Percentiles rank a stretch among this genome's conserved stretches.
These are phyloP conservation scores for Pelagomonas calceolata DNA, from an alignment of 108 stramenopile genomes.

Conservation along the genomic window DNA sequence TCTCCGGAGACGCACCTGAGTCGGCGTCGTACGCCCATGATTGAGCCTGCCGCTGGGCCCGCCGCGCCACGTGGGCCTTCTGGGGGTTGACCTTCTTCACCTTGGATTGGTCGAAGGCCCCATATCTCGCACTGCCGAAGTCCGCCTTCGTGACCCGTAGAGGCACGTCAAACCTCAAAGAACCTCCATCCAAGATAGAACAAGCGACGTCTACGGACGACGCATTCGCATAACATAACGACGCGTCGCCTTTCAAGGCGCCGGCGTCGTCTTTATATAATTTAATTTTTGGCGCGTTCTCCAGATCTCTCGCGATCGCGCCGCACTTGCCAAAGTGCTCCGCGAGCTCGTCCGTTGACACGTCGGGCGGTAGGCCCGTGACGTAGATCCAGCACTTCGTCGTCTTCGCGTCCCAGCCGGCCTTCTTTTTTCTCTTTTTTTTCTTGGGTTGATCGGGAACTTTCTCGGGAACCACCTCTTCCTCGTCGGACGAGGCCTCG, in stretches of 20 bases:
- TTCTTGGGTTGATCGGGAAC: background rate
- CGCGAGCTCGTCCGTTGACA: conserved; percentile 29
- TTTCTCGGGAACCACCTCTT: background rate
- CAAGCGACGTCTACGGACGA: conserved; percentile 34
- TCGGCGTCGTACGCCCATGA: conserved; percentile 36
- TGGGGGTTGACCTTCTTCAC: background rate
- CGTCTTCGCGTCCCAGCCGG: background rate
- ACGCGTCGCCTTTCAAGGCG: conserved; percentile 29
- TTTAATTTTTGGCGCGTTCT: conserved; percentile 29
- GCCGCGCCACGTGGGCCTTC: conserved; percentile 23
- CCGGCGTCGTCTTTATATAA: conserved; percentile 29
- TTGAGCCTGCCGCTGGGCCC: conserved; percentile 24
- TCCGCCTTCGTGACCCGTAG: conserved; percentile 20
- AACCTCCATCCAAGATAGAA: conserved; percentile 30
- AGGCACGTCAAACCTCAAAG: conserved; percentile 19
- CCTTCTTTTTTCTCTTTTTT: conserved; percentile 17
- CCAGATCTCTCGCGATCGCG: conserved; percentile 30
- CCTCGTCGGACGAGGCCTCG: background rate
- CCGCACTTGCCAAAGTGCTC: conserved; percentile 35
- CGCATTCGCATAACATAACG: conserved; percentile 30
- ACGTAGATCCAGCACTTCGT: conserved; percentile 13
- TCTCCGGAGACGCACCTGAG: conserved; percentile 13
- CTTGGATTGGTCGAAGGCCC: background rate
- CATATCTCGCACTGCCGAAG: conserved; percentile 1
- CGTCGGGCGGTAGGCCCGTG: conserved; percentile 25